Evolutionary conservation across 257 asterid genomes (phyloP).

Genomic region (Anisodus tanguticus): DNA sequence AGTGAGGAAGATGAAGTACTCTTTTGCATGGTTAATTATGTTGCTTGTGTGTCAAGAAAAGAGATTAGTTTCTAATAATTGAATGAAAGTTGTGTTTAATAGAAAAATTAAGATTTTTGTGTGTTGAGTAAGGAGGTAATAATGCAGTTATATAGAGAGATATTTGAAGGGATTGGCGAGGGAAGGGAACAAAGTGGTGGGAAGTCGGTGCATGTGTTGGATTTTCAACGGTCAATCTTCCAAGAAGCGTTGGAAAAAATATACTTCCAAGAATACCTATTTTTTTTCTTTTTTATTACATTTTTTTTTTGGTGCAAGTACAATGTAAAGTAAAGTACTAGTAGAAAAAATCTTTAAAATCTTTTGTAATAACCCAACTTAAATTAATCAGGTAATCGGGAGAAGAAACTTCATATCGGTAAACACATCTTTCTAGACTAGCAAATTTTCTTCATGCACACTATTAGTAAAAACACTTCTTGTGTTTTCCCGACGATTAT

Average conservation of each 20-base stretch:
- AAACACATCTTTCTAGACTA: no score
- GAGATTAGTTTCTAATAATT: not conserved
- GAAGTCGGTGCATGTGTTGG: not conserved
- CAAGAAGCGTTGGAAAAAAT: not conserved
- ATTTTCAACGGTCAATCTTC: slow-evolving; percentile 37
- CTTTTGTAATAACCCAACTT: no score
- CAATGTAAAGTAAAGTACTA: no score
- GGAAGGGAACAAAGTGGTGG: not conserved
- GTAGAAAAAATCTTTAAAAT: no score
- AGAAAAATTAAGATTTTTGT: not conserved
- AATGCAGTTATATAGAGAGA: slow-evolving; percentile 23
- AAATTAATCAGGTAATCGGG: no score
- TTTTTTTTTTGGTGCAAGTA: no score
- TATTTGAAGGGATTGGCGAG: not conserved
- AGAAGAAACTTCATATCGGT: no score
- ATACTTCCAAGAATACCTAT: not conserved
- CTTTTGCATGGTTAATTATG: slow-evolving; percentile 48
- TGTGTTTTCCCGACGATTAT: no score
- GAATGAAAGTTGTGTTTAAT: not conserved
- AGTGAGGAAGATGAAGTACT: slow-evolving; percentile 60
- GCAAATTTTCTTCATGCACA: no score
- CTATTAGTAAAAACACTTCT: no score
- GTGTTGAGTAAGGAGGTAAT: not conserved
- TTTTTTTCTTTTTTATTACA: no score
- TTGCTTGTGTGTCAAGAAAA: not conserved